Conservation (phyloP, 495 filamentous ascomycete genomes). For the Aspergillus ellipticus region DNA sequence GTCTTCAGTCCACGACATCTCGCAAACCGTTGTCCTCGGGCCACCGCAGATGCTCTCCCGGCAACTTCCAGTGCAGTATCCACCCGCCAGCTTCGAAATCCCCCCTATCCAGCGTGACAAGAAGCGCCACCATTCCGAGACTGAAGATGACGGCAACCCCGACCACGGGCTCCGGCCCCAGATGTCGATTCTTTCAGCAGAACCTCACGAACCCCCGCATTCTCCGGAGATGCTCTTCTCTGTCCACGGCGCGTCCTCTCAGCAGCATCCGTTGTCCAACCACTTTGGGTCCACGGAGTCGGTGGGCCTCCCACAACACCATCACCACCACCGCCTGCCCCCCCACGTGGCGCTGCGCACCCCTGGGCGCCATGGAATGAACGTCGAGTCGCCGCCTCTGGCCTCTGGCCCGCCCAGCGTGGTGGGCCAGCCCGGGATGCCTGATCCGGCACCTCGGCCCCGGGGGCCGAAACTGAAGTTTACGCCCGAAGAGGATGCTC, state of each 20-base stretch:
- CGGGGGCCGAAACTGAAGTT: slow-evolving; percentile 86
- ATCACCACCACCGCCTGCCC: slow-evolving; percentile 73
- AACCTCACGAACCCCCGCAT: slow-evolving; percentile 22
- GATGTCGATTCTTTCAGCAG: slow-evolving; percentile 29
- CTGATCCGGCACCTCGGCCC: slow-evolving; percentile 67
- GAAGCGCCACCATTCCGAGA: slow-evolving; percentile 31
- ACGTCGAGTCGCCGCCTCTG: slow-evolving; percentile 23
- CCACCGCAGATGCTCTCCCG: slow-evolving; percentile 33
- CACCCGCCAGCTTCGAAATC: slow-evolving; percentile 26
- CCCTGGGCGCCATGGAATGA: slow-evolving; percentile 22
- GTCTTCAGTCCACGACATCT: slow-evolving; percentile 24
- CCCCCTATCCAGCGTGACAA: slow-evolving; percentile 26
- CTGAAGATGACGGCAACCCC: slow-evolving; percentile 22
- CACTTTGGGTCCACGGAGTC: slow-evolving; percentile 28
- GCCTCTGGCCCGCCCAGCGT: slow-evolving; percentile 57
- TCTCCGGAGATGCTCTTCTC: slow-evolving; percentile 33
- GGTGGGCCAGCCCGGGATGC: slow-evolving; percentile 81
- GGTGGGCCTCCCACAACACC: slow-evolving; percentile 42
- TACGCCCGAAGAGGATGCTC: slow-evolving; percentile 79
- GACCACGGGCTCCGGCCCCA: slow-evolving; percentile 25
- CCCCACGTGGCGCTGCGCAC: slow-evolving; percentile 51
- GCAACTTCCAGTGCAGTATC: slow-evolving; percentile 31
- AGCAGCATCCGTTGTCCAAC: slow-evolving; percentile 24
- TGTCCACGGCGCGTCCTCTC: slow-evolving; percentile 25
- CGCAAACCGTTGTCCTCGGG: slow-evolving; percentile 25